Evolutionary conservation across 2,329 filamentous ascomycete species (phyloP).

Genomic region (Chaetomiaceae sp.): DNA sequence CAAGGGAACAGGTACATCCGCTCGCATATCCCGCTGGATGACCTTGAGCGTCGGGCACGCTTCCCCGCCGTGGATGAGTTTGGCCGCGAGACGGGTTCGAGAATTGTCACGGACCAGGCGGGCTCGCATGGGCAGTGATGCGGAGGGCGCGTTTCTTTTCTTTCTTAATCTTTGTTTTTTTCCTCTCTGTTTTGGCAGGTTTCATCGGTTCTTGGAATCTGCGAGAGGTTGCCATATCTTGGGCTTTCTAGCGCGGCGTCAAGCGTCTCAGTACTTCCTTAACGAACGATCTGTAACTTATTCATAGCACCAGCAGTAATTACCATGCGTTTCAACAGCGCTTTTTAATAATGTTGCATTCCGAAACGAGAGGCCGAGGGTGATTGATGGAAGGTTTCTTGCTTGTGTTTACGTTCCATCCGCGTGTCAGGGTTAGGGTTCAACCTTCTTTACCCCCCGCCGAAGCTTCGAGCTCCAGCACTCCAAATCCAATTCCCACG

Average conservation of each 20-base stretch:
- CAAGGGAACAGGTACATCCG: slow-evolving; percentile 67
- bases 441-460: too few species aligned
- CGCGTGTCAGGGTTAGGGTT: too few species aligned
- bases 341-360: neutral
- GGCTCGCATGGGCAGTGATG: slow-evolving; percentile 42
- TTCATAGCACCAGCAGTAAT: neutral
- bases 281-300: neutral
- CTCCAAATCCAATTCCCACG: too few species aligned
- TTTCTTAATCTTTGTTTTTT: neutral
- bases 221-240: neutral
- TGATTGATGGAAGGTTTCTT: neutral
- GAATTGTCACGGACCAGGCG: slow-evolving; percentile 38
- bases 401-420: neutral
- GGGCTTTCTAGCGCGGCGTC: slow-evolving; percentile 9
- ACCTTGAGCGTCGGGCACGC: slow-evolving; percentile 70
- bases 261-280: slow-evolving; percentile 4
- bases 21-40: slow-evolving; percentile 73
- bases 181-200: neutral
- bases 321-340: slow-evolving; percentile 5
- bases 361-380: too few species aligned
- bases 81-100: slow-evolving; percentile 43
- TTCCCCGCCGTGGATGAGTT: slow-evolving; percentile 61
- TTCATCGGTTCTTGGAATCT: neutral
- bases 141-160: too few species aligned
- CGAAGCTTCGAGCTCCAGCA: too few species aligned